These are phyloP conservation scores for Crithidia sp. DNA, from an alignment of 208 protist species.

Conservation along the genomic window DNA sequence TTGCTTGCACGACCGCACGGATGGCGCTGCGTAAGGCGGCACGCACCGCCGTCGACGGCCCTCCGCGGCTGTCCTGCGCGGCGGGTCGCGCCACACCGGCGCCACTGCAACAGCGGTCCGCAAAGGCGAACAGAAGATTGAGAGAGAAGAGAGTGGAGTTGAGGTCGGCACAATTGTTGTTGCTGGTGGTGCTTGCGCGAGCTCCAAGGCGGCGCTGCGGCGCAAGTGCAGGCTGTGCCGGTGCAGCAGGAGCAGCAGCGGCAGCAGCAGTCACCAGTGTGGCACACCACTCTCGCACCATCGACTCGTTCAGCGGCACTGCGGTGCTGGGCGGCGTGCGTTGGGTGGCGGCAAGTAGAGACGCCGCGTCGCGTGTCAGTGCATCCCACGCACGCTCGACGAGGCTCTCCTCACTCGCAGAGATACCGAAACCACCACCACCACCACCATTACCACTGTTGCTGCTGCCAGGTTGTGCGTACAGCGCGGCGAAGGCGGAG, in stretches of 20 bases:
- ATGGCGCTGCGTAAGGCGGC: constrained; percentile 40
- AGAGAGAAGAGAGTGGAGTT: too few relatives aligned
- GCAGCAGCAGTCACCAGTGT: constrained; percentile 1
- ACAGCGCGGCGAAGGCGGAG: constrained; percentile 11
- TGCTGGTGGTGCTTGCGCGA: too few relatives aligned
- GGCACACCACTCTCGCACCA: constrained; percentile 20
- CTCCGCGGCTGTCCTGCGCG: background rate
- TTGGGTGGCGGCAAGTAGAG: background rate
- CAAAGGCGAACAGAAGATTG: constrained; percentile 54
- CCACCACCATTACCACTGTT: too few relatives aligned
- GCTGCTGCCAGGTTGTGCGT: constrained; percentile 3
- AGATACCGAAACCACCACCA: background rate
- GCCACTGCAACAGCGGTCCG: constrained; percentile 40
- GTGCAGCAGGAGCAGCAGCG: background rate
- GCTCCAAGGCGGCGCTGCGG: too few relatives aligned
- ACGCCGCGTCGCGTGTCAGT: constrained; percentile 10
- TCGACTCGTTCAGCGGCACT: background rate
- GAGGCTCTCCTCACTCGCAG: constrained; percentile 13
- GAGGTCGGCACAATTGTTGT: too few relatives aligned
- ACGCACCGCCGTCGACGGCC: constrained; percentile 26
- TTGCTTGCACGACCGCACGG: constrained; percentile 21
- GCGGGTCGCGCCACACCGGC: background rate
- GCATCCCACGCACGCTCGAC: constrained; percentile 31
- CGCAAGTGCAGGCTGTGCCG: background rate
- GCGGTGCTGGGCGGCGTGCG: background rate